Base-by-base conservation (phyloP, 1,139 yeast species). In the Yamadazyma pseudoaaseri region DNA sequence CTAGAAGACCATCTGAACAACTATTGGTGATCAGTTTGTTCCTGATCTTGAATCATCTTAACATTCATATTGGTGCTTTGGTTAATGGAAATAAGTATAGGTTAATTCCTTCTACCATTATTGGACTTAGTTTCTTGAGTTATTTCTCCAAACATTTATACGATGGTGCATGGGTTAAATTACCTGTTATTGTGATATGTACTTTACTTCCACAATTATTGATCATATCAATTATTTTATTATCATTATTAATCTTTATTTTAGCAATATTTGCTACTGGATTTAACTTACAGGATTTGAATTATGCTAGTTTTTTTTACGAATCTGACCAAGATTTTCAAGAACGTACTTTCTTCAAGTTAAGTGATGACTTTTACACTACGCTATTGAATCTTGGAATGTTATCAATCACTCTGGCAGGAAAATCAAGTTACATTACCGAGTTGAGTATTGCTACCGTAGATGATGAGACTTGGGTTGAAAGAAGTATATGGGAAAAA, bases 351-450 rank as follows among this genome's bases (percentile, higher is more conserved):
- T 29, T 47, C 13, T 41, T 44, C 34, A 27, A 54, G 64, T 52
- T 74, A 37, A 56, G 67, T 33, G 89, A 82, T 50, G 92, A 83
- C 51, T 84, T 83, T 48, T 79, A 79, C 51, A 68, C 82, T 1
- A 76, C 81, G 0, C 57, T 81, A 36, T 64, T 77, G 45, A 77
- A 76, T 44, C 54, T 79, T 32, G 87, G 89, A 0, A 65, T 76
- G 36, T 62, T 82, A 33, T 79, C 86, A 5, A 70, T 82, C 23
- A 75, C 82, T 7, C 78, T 82, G 42, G 81, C 86, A 0, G 81
- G 86, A 2, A 74, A 72, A 41, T 75, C 80, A 12, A 78, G 84
- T 41, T 83, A 81, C 51, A 71, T 81, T 23, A 71, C 76, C 27
- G 89, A 82, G 47, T 62, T 76, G 15, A 65, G 78, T 25, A 51